A percentile compares a stretch with the other conserved stretches of the same genome.
Conservation (phyloP, 2,329 filamentous ascomycete genomes). For the Pleoardoris graminearum region DNA sequence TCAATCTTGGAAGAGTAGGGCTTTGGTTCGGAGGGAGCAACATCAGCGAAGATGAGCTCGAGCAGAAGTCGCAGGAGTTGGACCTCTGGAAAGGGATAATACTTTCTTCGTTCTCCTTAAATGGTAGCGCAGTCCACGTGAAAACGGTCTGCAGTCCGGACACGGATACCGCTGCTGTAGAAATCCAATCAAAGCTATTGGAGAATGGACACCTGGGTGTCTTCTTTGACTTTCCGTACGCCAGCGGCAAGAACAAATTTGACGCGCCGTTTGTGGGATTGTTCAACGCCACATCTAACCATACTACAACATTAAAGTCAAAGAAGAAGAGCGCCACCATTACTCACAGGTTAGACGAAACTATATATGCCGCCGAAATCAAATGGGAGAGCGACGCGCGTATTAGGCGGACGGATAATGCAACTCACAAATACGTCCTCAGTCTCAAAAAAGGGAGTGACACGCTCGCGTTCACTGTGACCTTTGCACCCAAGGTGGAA, state of each 20-base stretch:
- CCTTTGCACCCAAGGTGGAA: conserved; percentile 30
- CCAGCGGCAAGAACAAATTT: conserved; percentile 55
- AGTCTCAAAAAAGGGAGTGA: conserved; percentile 29
- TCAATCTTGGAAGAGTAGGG: conserved; percentile 56
- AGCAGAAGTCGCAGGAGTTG: conserved; percentile 48
- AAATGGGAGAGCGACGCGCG: conserved; percentile 42
- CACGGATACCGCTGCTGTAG: conserved; percentile 53
- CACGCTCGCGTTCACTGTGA: conserved; percentile 29
- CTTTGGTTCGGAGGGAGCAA: conserved; percentile 49
- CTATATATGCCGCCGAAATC: conserved; percentile 49
- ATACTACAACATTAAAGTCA: conserved; percentile 46
- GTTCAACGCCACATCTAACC: conserved; percentile 53
- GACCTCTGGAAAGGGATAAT: conserved; percentile 56
- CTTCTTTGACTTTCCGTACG: conserved; percentile 59
- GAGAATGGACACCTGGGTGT: conserved; percentile 47
- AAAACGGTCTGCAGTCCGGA: conserved; percentile 52
- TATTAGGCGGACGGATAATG: conserved; percentile 40
- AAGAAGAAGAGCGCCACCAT: conserved; percentile 44
- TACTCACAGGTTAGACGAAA: conserved; percentile 50
- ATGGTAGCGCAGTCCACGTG: conserved; percentile 47
- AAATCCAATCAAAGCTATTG: conserved; percentile 50
- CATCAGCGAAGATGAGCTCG: conserved; percentile 49
- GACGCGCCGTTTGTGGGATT: conserved; percentile 59
- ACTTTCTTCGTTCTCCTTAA: conserved; percentile 50
- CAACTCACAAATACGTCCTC: conserved; percentile 53